Percentiles rank a stretch among this genome's conserved stretches.
phyloP scores from a whole-genome alignment of 164 flowering plant species.

The Berberis vulgaris region DNA sequence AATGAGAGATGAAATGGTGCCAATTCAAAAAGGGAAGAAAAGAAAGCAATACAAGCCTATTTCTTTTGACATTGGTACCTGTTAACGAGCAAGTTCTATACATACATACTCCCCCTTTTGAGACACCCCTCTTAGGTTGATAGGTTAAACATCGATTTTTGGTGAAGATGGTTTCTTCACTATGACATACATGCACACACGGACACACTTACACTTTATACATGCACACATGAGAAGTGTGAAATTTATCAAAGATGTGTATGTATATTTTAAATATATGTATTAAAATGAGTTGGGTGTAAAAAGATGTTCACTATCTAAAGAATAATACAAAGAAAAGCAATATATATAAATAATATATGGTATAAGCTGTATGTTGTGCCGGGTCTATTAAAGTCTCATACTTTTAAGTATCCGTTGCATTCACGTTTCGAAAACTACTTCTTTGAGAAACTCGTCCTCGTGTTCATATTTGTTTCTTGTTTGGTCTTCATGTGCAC shows the following conservation, averaged over 20 bases:
- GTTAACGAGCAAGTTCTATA: too few species aligned
- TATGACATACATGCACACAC: too few species aligned
- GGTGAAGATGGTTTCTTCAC: too few species aligned
- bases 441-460: constrained; percentile 17
- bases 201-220: too few species aligned
- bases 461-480: constrained; percentile 21
- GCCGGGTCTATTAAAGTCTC: background rate
- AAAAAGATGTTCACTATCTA: background rate
- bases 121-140: too few species aligned
- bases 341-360: background rate
- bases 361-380: background rate
- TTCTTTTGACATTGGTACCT: too few species aligned
- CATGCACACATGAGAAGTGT: too few species aligned
- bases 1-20: too few species aligned
- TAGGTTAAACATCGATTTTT: too few species aligned
- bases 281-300: background rate
- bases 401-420: constrained; percentile 1
- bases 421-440: constrained; percentile 11
- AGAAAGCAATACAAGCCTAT: too few species aligned
- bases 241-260: background rate
- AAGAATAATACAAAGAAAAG: constrained; percentile 4
- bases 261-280: background rate
- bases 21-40: too few species aligned
- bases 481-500: constrained; percentile 16
- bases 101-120: too few species aligned